Conservation (phyloP, 1,284 basidiomycete genomes). For the Malassezia caprae region DNA sequence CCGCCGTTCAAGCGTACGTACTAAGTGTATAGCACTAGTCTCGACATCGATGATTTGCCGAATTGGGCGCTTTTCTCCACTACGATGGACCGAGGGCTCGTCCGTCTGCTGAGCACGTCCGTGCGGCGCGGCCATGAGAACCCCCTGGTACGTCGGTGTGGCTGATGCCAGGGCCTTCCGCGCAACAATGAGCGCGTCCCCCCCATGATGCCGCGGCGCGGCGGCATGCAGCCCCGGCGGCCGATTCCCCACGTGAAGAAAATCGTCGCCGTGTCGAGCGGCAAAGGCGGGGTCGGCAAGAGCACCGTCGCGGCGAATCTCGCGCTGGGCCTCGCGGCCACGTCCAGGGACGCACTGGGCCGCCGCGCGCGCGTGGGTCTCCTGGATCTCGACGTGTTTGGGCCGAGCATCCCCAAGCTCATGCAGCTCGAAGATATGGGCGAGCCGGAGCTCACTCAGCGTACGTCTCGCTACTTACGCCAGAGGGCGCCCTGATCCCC, state of each 20-base stretch:
- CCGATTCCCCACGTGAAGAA: slow-evolving; percentile 53
- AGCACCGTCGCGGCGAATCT: slow-evolving; percentile 81
- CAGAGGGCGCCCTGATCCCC: slow-evolving; percentile 61
- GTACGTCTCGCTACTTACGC: slow-evolving; percentile 7
- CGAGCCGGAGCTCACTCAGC: slow-evolving; percentile 65
- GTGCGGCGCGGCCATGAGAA: slow-evolving; percentile 26
- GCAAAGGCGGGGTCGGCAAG: slow-evolving; percentile 95
- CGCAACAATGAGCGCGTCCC: slow-evolving; percentile 33
- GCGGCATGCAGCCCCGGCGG: slow-evolving; percentile 51
- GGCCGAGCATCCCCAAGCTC: slow-evolving; percentile 85
- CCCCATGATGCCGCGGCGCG: slow-evolving; percentile 35
- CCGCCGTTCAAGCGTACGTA: slow-evolving; percentile 43
- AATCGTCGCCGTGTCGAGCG: slow-evolving; percentile 78
- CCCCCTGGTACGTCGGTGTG: slow-evolving; percentile 21
- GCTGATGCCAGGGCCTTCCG: slow-evolving; percentile 24
- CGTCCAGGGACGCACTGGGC: not conserved
- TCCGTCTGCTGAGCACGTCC: not conserved
- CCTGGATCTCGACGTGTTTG: slow-evolving; percentile 90
- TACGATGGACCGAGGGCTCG: not conserved
- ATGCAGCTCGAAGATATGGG: slow-evolving; percentile 76
- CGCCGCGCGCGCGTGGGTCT: slow-evolving; percentile 60
- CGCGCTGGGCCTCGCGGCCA: slow-evolving; percentile 58
- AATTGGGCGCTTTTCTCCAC: not conserved
- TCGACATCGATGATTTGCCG: no score
- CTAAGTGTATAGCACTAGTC: slow-evolving; percentile 15